Evolutionary conservation across 1,284 basidiomycete species (phyloP), one percentile per base, ranked within the genome.

Genomic region (Ceratobasidium sp.): DNA sequence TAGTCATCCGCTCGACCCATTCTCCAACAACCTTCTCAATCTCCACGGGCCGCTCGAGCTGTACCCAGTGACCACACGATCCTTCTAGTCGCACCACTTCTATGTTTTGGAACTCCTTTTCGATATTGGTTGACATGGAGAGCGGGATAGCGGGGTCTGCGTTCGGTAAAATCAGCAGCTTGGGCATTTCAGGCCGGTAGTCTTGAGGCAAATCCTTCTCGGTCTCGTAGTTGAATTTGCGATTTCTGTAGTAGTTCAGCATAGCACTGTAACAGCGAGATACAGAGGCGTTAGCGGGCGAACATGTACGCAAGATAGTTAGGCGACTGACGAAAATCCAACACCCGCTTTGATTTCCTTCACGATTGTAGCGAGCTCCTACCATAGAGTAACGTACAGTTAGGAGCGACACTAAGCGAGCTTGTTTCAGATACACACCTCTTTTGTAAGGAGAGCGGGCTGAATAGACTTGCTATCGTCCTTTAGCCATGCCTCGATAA

Each of bases 21-120:
- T 77, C 67, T 33, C 77, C 77, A 39, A 77, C 58, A 63, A 77
- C 63, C 23, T 58, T 49, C 23, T 68, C 68, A 28, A 77, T 53
- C 53, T 70, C 77, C 13, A 33, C 42, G 20, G 67, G 77, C 40
- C 63, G 49, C 44, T 77, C 77, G 1, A 77, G 46, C 77, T 70
- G 68, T 23, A 61, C 56, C 67, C 66, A 70, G 56, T 77, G 77
- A 13, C 67, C 77, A 44, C 71, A 75, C 18, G 39, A 26, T 7
- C 53, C 66, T 12, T 77, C 67, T 18, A 69, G 23, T 5, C 40
- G n/a, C 26, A 67, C 66, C 2, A 70, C 40, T n/a, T 77, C 67
- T 9, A 70, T 40, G 4, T 33, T 39, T 23, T 56, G 42, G 18
- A 63, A 12, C 26, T 63, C n/a, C 42, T 56, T 39, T 23, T 61